A percentile compares a stretch with the other conserved stretches of the same genome.
Conservation (phyloP, 805 yeast species). For the Starmerella floricola region DNA sequence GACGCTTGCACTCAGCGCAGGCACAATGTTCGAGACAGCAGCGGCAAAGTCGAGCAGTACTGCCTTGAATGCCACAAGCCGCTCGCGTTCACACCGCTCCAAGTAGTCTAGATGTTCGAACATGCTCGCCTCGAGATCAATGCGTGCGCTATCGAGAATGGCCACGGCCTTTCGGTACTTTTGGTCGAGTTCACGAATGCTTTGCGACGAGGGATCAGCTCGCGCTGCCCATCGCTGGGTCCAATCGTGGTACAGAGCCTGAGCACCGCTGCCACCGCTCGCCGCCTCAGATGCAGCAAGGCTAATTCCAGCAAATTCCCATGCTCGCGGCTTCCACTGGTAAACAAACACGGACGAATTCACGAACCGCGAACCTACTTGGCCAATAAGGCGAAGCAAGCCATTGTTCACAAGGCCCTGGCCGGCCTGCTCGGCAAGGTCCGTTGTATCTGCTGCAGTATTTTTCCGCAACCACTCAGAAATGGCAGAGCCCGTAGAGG, state of each 20-base stretch:
- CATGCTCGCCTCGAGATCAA: slow-evolving; percentile 58
- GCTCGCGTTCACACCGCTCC: slow-evolving; percentile 73
- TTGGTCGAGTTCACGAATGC: slow-evolving; percentile 46
- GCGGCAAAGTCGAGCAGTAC: slow-evolving; percentile 63
- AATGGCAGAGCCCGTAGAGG: slow-evolving; percentile 49
- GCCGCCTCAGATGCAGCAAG: slow-evolving; percentile 1
- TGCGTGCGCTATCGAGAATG: slow-evolving; percentile 52
- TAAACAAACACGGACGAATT: slow-evolving; percentile 62
- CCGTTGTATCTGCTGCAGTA: slow-evolving; percentile 36
- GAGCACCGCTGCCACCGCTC: slow-evolving; percentile 2
- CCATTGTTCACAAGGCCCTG: slow-evolving; percentile 55
- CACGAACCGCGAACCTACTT: slow-evolving; percentile 48
- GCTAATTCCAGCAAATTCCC: slow-evolving; percentile 37
- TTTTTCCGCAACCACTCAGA: slow-evolving; percentile 47
- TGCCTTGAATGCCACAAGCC: slow-evolving; percentile 63
- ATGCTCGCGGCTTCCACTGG: slow-evolving; percentile 70
- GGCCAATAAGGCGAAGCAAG: slow-evolving; percentile 51
- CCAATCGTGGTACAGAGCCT: slow-evolving; percentile 12
- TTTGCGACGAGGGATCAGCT: slow-evolving; percentile 14
- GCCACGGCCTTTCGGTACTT: slow-evolving; percentile 44
- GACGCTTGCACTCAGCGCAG: slow-evolving; percentile 44
- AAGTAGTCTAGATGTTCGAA: slow-evolving; percentile 62
- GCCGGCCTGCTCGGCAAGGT: slow-evolving; percentile 58
- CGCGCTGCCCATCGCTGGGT: slow-evolving; percentile 13
- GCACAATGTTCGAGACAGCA: slow-evolving; percentile 48